phyloP scores from a whole-genome alignment of 768 basidiomycete species.

The Ramaria sp. region DNA sequence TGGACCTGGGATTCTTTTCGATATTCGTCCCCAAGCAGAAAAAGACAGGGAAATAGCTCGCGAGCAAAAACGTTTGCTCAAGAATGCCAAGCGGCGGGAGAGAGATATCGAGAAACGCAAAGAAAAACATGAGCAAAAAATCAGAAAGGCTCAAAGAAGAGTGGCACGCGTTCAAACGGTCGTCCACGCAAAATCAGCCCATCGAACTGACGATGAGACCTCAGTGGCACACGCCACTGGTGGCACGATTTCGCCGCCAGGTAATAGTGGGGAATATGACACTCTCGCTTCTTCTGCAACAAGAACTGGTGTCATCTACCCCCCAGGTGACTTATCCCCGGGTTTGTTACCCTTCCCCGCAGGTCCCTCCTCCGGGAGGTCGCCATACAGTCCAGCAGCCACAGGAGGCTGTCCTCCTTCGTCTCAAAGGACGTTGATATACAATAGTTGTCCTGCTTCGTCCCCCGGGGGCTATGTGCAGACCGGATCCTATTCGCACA shows the following conservation, averaged over 20 bases:
- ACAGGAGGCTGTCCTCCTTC: background rate
- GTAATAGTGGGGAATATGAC: background rate
- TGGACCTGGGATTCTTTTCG: background rate
- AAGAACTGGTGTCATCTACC: background rate
- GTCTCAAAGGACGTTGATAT: background rate
- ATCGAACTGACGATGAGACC: background rate
- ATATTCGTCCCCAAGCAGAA: background rate
- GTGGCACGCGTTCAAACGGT: background rate
- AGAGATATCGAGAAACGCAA: background rate
- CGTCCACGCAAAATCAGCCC: background rate
- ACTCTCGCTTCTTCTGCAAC: background rate
- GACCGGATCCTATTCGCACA: too few species aligned
- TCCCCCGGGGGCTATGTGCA: constrained; percentile 16
- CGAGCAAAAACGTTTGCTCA: background rate
- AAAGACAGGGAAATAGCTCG: background rate
- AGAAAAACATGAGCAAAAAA: background rate
- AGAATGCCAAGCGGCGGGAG: background rate
- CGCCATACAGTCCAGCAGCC: background rate
- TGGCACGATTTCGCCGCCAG: background rate
- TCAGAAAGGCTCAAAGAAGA: background rate
- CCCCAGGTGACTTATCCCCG: background rate
- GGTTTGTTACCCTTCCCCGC: background rate
- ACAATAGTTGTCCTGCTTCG: background rate
- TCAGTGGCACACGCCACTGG: background rate
- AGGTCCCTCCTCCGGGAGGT: background rate